Conservation (phyloP, 805 yeast species). For the Kluyveromyces wickerhamii region DNA sequence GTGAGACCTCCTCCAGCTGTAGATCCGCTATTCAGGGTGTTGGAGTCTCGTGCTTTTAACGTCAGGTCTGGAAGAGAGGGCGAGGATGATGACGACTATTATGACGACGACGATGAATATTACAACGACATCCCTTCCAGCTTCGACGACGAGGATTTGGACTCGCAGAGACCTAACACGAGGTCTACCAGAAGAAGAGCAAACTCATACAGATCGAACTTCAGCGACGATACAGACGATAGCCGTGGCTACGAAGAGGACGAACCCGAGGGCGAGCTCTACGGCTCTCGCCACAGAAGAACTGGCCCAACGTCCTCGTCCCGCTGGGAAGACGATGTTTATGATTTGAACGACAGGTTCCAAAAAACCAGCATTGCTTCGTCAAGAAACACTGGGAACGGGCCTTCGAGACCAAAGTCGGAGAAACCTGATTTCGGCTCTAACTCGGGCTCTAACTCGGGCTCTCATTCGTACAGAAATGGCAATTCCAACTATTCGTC, state of each 20-base stretch:
- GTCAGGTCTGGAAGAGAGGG: conserved; percentile 38
- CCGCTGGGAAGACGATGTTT: conserved; percentile 87
- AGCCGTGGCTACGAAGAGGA: conserved; percentile 27
- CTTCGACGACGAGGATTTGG: conserved; percentile 30
- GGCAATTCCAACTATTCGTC: conserved; percentile 16
- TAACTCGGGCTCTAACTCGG: conserved; percentile 8
- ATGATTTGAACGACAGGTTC: conserved; percentile 47
- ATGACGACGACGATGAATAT: conserved; percentile 61
- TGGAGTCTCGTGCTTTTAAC: conserved; percentile 78
- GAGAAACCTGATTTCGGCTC: conserved; percentile 35
- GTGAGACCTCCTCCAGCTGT: conserved; percentile 91
- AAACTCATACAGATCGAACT: conserved; percentile 17
- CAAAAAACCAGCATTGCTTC: conserved; percentile 29
- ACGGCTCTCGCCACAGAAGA: conserved; percentile 26
- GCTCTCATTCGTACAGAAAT: conserved; percentile 11
- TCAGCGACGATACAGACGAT: conserved; percentile 21
- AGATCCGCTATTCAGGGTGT: conserved; percentile 76
- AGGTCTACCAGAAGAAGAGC: conserved; percentile 25
- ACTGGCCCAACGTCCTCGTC: conserved; percentile 25
- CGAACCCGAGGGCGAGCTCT: conserved; percentile 36
- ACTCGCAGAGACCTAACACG: conserved; percentile 19
- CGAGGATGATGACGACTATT: conserved; percentile 51
- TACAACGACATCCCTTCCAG: conserved; percentile 49
- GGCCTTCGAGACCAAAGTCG: conserved; percentile 36
- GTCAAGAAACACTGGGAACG: conserved; percentile 34